Base-by-base conservation (phyloP, 768 basidiomycete genomes). In the Kwoniella europaea region DNA sequence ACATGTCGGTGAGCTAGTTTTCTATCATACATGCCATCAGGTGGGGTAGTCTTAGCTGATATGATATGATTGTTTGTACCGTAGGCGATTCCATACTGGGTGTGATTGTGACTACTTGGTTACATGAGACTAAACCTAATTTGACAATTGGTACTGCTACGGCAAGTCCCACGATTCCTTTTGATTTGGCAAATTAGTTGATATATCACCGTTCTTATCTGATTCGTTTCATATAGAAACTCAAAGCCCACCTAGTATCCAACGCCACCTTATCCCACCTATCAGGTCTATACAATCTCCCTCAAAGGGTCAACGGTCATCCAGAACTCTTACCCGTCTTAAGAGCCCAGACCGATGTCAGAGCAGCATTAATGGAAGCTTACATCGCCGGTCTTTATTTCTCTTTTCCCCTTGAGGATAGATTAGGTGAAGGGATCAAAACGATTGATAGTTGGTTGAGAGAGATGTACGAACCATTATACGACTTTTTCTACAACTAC, bases 361-460 rank as follows among this genome's bases (percentile, higher is more conserved):
- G 79, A 62, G 80, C 80, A 12, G 80, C 80, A 12, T 65, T 82
- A 20, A 56, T 82, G 46, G 80, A 82, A 72, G 79, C 80, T 0
- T 82, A 80, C 68, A 80, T 82, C 42, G 79, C 80, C 46, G 80
- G 70, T 20, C 27, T 82, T 4, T 80, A 82, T 71, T 78, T 76
- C 56, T 80, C 79, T 10, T 75, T 63, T 50, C 72, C 78, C 1
- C 29, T 73, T 35, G 69, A 69, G 41, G 50, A 71, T 2, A 63
- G 75, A 10, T 27, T 70, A 20, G 64, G 57, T 10, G 59, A 67
- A 7, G 80, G 72, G 16, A 66, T 78, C 10, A 24, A 52, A 27
- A 62, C 67, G 10, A 75, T 82, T 68, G 77, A 78, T 65, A 42
- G 41, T 6, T 82, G 80, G 80, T 69, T 82, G 20, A 67, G 79